phyloP scores from a whole-genome alignment of 1,284 basidiomycete species.

The Sporisorium scitamineum region DNA sequence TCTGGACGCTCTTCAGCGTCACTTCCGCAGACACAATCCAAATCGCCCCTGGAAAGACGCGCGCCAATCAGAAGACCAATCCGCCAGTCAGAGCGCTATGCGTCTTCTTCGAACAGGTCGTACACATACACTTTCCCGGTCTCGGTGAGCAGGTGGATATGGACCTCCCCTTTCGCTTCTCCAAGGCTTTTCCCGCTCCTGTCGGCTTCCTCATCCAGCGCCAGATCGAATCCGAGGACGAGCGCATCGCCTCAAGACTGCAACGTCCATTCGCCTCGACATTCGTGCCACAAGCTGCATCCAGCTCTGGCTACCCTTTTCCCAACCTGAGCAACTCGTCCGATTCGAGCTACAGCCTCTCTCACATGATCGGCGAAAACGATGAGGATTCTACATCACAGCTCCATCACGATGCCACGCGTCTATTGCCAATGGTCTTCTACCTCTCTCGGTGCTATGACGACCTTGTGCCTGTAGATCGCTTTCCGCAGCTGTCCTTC shows the following conservation, averaged over 20 bases:
- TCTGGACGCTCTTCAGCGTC: conserved; percentile 56
- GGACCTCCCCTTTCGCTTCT: conserved; percentile 53
- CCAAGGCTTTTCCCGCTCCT: conserved; percentile 44
- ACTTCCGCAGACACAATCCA: conserved; percentile 34
- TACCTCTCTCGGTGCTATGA: conserved; percentile 59
- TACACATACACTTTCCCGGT: conserved; percentile 55
- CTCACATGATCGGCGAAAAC: conserved; percentile 23
- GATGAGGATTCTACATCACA: conserved; percentile 25
- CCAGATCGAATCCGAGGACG: conserved; percentile 50
- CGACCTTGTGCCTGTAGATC: conserved; percentile 53
- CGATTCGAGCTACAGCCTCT: conserved; percentile 27
- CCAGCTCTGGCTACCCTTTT: conserved; percentile 27
- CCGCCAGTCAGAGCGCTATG: conserved; percentile 47
- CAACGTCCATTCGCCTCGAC: conserved; percentile 5
- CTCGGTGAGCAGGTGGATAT: conserved; percentile 53
- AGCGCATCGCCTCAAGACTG: conserved; percentile 28
- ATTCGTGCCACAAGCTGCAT: background rate
- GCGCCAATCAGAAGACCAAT: background rate
- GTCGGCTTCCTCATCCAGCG: conserved; percentile 58
- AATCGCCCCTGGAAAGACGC: conserved; percentile 28
- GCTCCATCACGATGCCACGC: conserved; percentile 15
- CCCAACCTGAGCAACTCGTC: conserved; percentile 30
- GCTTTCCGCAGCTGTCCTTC: conserved; percentile 39
- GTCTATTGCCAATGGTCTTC: conserved; percentile 54
- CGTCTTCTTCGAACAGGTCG: conserved; percentile 55